phyloP scores from a whole-genome alignment of 352 stramenopile species.

The Saprolegnia diclina region DNA sequence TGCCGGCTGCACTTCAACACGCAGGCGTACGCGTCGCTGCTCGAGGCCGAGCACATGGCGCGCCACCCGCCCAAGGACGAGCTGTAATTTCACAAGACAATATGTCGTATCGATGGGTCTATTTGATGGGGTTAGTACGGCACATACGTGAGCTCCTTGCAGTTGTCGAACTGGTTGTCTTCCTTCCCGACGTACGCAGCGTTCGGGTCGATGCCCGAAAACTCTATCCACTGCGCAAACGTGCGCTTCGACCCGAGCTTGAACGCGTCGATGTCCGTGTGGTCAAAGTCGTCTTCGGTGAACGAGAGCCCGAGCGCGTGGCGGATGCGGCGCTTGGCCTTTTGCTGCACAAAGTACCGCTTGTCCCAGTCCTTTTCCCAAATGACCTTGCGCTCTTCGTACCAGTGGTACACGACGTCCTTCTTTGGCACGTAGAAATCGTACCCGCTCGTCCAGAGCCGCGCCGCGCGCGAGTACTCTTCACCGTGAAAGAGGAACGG shows the following conservation, averaged over 20 bases:
- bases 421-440: slow-evolving; percentile 74
- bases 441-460: slow-evolving; percentile 64
- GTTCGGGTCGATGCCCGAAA: slow-evolving; percentile 68
- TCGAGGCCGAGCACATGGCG: too few species aligned
- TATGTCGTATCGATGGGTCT: neutral
- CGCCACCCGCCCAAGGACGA: neutral
- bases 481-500: slow-evolving; percentile 77
- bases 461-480: slow-evolving; percentile 71
- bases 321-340: slow-evolving; percentile 66
- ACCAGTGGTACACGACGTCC: slow-evolving; percentile 76
- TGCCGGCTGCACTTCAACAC: slow-evolving; percentile 21
- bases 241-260: slow-evolving; percentile 62
- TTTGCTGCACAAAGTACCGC: slow-evolving; percentile 61
- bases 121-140: slow-evolving; percentile 32
- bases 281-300: slow-evolving; percentile 64
- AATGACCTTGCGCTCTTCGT: slow-evolving; percentile 73
- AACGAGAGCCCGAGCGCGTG: slow-evolving; percentile 52
- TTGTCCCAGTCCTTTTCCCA: slow-evolving; percentile 73
- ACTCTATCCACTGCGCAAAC: slow-evolving; percentile 71
- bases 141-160: slow-evolving; percentile 58
- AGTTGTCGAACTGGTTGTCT: slow-evolving; percentile 67
- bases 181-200: slow-evolving; percentile 50
- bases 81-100: neutral
- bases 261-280: slow-evolving; percentile 65
- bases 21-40: slow-evolving; percentile 4